Base-by-base conservation (phyloP, 2,329 filamentous ascomycete species). In the Phaeomoniella chlamydospora region DNA sequence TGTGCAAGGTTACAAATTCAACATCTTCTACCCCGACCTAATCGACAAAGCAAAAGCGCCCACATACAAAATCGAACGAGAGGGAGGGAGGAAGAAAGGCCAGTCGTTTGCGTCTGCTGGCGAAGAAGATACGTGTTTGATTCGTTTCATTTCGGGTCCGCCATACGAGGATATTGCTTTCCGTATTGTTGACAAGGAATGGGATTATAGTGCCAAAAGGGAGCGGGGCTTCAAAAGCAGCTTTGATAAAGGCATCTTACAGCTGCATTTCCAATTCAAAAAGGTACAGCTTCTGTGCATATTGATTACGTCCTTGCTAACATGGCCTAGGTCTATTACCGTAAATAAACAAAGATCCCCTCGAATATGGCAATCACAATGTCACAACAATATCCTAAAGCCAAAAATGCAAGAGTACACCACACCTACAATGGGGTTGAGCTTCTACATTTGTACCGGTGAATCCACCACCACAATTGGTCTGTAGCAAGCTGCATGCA, bases 1-100 rank as follows among this genome's bases (percentile, higher is more conserved):
- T 4, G 90, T 98, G 9, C 90, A 98, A 56, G 90, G 90, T 38
- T 98, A 98, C 68, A 94, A 93, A 57, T 98, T 98, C 70, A 96
- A 98, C 62, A 88, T 98, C 35, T 98, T 98, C 61, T 98, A 98
- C 53, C 90, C 90, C 0, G 90, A 98, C 48, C 74, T 98, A 18
- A 85, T 96, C 50, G 87, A 96, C 64, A 93, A 88, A 61, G 75
- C 79, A 18, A 94, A 87, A 58, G 87, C 90, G 2, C 90, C 90
- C 6, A 96, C 87, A 0, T 98, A 92, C 62, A 84, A 84, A 54
- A 96, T 98, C 45, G 84, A 94, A 51, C 79, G 90, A 29, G 90
- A 96, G 59, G 77, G 90, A 51, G 90, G 90, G 12, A 72, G 90
- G 39, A 80, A 82, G 54, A 74, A 84, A 40, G 90, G 90, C 15